phyloP scores from a whole-genome alignment of 352 stramenopile genomes.

The Phytophthora citrophthora region DNA sequence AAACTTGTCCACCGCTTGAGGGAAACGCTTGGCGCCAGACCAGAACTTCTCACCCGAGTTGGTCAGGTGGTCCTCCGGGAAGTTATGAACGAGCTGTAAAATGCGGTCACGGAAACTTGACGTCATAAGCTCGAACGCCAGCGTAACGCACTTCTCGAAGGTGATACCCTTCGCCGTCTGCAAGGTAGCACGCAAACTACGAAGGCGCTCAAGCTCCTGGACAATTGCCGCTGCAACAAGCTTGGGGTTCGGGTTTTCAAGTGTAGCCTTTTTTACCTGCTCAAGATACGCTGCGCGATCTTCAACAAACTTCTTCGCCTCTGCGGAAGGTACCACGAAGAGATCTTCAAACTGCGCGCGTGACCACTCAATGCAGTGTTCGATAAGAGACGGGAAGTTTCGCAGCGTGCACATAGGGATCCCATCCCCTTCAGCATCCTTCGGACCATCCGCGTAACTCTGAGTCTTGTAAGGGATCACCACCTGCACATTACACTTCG shows the following conservation, averaged over 20 bases:
- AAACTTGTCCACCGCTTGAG: conserved; percentile 67
- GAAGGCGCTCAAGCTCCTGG: conserved; percentile 78
- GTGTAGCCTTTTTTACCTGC: conserved; percentile 69
- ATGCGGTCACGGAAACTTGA: conserved; percentile 90
- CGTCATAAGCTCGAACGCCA: conserved; percentile 81
- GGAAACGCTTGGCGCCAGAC: conserved; percentile 87
- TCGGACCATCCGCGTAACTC: conserved; percentile 95
- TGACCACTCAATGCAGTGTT: conserved; percentile 99
- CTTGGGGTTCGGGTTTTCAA: conserved; percentile 82
- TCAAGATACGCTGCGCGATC: conserved; percentile 76
- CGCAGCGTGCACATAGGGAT: conserved; percentile 99
- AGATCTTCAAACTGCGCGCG: conserved; percentile 87
- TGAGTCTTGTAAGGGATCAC: conserved; percentile 88
- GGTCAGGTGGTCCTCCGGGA: conserved; percentile 83
- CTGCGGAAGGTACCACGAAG: conserved; percentile 81
- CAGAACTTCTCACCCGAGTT: conserved; percentile 87
- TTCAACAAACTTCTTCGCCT: conserved; percentile 88
- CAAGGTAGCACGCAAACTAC: conserved; percentile 59
- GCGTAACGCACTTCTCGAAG: conserved; percentile 75
- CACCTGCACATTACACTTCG: conserved; percentile 97
- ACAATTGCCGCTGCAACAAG: conserved; percentile 68
- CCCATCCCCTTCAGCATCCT: conserved; percentile 98
- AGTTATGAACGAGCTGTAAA: conserved; percentile 87
- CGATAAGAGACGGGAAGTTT: conserved; percentile 97
- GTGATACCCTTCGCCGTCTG: conserved; percentile 57